phyloP scores from a whole-genome alignment of 768 basidiomycete species.

The Lentinula edodes region DNA sequence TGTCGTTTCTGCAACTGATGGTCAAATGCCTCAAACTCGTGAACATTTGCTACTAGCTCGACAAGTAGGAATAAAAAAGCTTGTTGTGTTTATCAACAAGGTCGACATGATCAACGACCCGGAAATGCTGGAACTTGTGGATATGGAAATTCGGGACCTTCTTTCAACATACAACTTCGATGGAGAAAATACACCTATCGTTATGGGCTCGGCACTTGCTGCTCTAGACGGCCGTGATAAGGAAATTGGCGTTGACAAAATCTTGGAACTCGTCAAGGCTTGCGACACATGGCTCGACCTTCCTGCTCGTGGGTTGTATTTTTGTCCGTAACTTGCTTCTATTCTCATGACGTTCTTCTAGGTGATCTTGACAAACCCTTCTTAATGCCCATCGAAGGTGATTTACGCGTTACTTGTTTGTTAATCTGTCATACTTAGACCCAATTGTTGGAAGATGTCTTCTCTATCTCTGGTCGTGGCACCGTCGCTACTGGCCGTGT shows the following conservation, averaged over 20 bases:
- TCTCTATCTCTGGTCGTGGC: conserved; percentile 97
- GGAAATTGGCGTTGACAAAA: conserved; percentile 75
- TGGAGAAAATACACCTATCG: conserved; percentile 95
- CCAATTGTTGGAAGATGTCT: conserved; percentile 52
- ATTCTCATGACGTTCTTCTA: conserved; percentile 20
- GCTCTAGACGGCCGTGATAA: conserved; percentile 85
- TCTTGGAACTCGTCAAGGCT: conserved; percentile 74
- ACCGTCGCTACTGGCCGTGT: conserved; percentile 96
- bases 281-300: conserved; percentile 96
- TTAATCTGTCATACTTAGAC: background rate
- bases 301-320: conserved; percentile 71
- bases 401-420: conserved; percentile 3
- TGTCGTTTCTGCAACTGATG: conserved; percentile 97
- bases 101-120: conserved; percentile 94
- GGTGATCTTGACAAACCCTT: conserved; percentile 98
- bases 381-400: conserved; percentile 90
- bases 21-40: conserved; percentile 99
- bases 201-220: conserved; percentile 95
- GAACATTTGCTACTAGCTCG: conserved; percentile 97
- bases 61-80: conserved; percentile 95
- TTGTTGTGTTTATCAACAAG: conserved; percentile 99
- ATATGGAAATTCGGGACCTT: conserved; percentile 99
- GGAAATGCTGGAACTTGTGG: conserved; percentile 98
- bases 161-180: conserved; percentile 91
- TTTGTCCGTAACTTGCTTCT: background rate